Conservation (phyloP, 108 stramenopile genomes). For the Fragilariopsis cylindrus region DNA sequence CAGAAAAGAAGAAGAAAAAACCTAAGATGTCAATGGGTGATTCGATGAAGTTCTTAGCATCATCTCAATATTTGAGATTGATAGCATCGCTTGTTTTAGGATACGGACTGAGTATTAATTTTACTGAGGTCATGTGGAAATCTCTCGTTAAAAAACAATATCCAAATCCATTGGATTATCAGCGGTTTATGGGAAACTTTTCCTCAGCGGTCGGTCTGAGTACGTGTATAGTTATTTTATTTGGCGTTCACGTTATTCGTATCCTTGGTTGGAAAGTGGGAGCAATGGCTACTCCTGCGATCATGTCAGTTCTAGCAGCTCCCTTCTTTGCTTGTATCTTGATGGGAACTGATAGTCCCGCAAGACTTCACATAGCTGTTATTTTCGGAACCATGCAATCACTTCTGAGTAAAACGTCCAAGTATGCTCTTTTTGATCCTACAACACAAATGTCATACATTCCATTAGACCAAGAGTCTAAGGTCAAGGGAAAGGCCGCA, state of each 20-base stretch:
- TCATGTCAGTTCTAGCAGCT: slow-evolving; percentile 83
- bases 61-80: slow-evolving; percentile 90
- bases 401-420: slow-evolving; percentile 90
- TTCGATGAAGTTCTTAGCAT: slow-evolving; percentile 82
- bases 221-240: slow-evolving; percentile 92
- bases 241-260: slow-evolving; percentile 90
- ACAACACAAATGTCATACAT: slow-evolving; percentile 94
- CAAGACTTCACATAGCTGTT: slow-evolving; percentile 69
- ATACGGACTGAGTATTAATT: slow-evolving; percentile 95
- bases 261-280: slow-evolving; percentile 93
- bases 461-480: slow-evolving; percentile 93
- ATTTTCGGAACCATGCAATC: slow-evolving; percentile 88
- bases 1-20: slow-evolving; percentile 68
- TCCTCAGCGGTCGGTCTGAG: slow-evolving; percentile 80
- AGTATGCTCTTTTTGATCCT: slow-evolving; percentile 90
- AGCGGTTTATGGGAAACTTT: slow-evolving; percentile 95
- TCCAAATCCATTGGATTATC: slow-evolving; percentile 89
- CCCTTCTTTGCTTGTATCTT: slow-evolving; percentile 92
- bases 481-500: slow-evolving; percentile 95
- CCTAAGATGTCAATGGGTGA: slow-evolving; percentile 86
- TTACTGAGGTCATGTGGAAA: slow-evolving; percentile 98
- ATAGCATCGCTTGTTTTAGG: slow-evolving; percentile 90
- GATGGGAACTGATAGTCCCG: slow-evolving; percentile 73
- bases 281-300: slow-evolving; percentile 89
- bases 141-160: slow-evolving; percentile 91